Evolutionary conservation across 2,329 filamentous ascomycete genomes (phyloP).

Genomic region (Diaporthe velutina): DNA sequence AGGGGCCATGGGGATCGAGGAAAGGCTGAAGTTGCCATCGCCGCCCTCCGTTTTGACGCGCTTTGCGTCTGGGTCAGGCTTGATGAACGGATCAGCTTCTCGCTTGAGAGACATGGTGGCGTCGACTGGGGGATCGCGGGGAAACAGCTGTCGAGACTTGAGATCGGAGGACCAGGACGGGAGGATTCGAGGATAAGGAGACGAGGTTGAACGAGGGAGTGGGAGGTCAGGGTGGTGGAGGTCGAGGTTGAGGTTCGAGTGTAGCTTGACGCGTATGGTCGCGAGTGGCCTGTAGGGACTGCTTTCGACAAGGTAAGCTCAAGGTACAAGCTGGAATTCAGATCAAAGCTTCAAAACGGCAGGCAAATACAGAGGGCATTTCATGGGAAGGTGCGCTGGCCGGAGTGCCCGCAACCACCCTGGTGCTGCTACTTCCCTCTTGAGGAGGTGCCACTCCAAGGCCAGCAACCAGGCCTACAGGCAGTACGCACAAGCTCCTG

Average conservation of each 20-base stretch:
- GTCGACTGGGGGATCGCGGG: too few relatives aligned
- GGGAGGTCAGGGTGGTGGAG: neutral
- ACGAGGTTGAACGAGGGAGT: neutral
- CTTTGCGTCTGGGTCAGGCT: constrained; percentile 29
- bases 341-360: neutral
- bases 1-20: constrained; percentile 28
- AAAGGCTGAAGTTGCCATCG: constrained; percentile 12
- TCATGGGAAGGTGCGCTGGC: neutral
- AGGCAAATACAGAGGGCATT: neutral
- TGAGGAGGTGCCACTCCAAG: too few relatives aligned
- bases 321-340: neutral
- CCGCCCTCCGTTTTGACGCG: constrained; percentile 32
- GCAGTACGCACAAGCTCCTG: neutral
- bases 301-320: neutral
- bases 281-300: neutral
- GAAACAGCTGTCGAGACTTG: neutral
- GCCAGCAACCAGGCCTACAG: neutral
- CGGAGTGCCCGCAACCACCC: neutral
- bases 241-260: neutral
- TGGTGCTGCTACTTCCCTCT: neutral
- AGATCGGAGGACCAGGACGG: neutral
- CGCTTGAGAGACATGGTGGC: constrained; percentile 26
- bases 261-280: neutral
- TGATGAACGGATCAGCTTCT: constrained; percentile 20
- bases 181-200: neutral